Evolutionary conservation across 371 early-diverging fungal species (phyloP).

Genomic region (Mortierella sp.): DNA sequence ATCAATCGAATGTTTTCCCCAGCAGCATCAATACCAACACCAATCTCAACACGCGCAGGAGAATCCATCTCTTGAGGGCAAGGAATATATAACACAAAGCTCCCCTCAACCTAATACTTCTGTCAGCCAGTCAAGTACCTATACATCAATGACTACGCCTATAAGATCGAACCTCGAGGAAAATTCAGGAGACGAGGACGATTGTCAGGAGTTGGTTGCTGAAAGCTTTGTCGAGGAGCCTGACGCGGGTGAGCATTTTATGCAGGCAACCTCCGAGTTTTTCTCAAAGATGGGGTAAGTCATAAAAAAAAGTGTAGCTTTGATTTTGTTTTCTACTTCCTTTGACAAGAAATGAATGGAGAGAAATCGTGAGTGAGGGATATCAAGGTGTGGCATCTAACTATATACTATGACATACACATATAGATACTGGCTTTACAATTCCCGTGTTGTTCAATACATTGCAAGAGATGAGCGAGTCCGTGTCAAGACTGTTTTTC

Average conservation of each 20-base stretch:
- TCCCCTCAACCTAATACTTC: not conserved
- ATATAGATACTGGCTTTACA: constrained; percentile 51
- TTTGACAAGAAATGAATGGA: too few relatives aligned
- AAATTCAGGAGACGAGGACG: constrained; percentile 26
- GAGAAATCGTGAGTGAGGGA: too few relatives aligned
- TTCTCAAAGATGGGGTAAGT: constrained; percentile 58
- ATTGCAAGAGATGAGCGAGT: constrained; percentile 43
- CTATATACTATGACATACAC: not conserved
- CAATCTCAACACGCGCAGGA: not conserved
- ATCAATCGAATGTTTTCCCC: not conserved
- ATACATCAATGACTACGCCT: constrained; percentile 11
- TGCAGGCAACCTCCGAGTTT: constrained; percentile 57
- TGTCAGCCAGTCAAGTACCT: constrained; percentile 17
- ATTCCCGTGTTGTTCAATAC: constrained; percentile 40
- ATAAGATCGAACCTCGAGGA: constrained; percentile 16
- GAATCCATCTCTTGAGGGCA: not conserved
- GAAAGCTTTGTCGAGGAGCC: constrained; percentile 42
- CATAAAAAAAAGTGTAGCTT: not conserved
- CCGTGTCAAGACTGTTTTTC: constrained; percentile 40
- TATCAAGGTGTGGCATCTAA: not conserved
- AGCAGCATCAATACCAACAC: not conserved
- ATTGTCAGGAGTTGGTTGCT: constrained; percentile 14
- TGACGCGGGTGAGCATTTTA: constrained; percentile 55
- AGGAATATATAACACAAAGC: not conserved
- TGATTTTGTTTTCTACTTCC: not conserved